Evolutionary conservation across 1,139 yeast genomes (phyloP).

Genomic region (Geotrichum klebahnii): DNA sequence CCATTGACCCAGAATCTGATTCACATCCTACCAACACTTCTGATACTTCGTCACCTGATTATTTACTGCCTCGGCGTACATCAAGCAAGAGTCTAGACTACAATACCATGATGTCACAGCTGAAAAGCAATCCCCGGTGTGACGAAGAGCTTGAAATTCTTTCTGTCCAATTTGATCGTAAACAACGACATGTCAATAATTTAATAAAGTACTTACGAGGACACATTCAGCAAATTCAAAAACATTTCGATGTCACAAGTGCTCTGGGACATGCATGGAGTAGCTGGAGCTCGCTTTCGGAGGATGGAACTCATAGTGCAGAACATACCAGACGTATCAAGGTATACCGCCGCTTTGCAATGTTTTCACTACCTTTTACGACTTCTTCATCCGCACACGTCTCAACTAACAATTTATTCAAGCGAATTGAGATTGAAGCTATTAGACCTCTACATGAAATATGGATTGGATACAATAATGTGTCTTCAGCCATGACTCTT

Average conservation of each 20-base stretch:
- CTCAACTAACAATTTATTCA: conserved; percentile 27
- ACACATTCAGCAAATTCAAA: conserved; percentile 26
- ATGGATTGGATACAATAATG: conserved; percentile 21
- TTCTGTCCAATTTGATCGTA: conserved; percentile 25
- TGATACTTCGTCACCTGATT: too few relatives aligned
- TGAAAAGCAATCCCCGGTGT: conserved; percentile 25
- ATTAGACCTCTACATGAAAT: conserved; percentile 30
- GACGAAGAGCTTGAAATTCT: conserved; percentile 28
- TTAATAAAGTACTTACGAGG: conserved; percentile 28
- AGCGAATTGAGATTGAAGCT: conserved; percentile 30
- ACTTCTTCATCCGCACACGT: conserved; percentile 28
- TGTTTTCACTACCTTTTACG: conserved; percentile 30
- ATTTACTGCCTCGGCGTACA: too few relatives aligned
- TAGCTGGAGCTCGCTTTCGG: conserved; percentile 25
- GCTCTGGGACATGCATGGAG: conserved; percentile 31
- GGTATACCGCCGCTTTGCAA: conserved; percentile 27
- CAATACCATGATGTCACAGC: conserved; percentile 20
- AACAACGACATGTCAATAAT: conserved; percentile 24
- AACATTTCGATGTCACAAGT: conserved; percentile 29
- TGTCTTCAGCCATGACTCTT: conserved; percentile 21
- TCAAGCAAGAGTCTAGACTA: too few relatives aligned
- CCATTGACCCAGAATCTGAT: conserved; percentile 17
- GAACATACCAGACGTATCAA: conserved; percentile 10
- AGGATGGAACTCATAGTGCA: conserved; percentile 9
- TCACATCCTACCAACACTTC: conserved; percentile 6